phyloP scores from a whole-genome alignment of 2,329 filamentous ascomycete genomes.

The Ilyonectria sp. region DNA sequence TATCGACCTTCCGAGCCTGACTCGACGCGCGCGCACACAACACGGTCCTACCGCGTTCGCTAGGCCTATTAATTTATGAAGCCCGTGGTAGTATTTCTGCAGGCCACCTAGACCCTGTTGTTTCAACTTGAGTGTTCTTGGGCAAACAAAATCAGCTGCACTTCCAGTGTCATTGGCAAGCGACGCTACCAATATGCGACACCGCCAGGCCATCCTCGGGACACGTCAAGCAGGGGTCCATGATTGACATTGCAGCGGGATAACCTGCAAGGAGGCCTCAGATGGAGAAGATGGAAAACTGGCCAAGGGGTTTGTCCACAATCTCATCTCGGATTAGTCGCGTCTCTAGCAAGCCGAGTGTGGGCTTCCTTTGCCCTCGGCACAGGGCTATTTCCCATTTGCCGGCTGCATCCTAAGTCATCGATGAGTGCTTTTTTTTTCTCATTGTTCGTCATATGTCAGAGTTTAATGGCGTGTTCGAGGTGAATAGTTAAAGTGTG shows the following conservation, averaged over 20 bases:
- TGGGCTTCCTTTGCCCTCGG: slow-evolving; percentile 11
- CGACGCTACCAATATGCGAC: neutral
- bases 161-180: slow-evolving; percentile 3
- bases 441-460: slow-evolving; percentile 22
- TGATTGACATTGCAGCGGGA: slow-evolving; percentile 6
- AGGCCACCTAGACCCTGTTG: slow-evolving; percentile 7
- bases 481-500: slow-evolving; percentile 5
- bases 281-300: neutral
- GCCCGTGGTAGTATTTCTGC: neutral
- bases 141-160: neutral
- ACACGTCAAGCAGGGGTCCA: slow-evolving; percentile 12
- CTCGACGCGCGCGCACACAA: neutral
- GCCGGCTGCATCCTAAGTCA: slow-evolving; percentile 14
- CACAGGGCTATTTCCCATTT: slow-evolving; percentile 10
- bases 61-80: neutral
- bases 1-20: neutral
- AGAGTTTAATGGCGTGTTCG: neutral
- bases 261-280: slow-evolving; percentile 24
- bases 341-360: slow-evolving; percentile 4
- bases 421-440: neutral
- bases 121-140: slow-evolving; percentile 23
- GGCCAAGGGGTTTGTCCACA: neutral
- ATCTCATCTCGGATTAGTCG: slow-evolving; percentile 17
- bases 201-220: slow-evolving; percentile 28
- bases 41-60: neutral